Base-by-base conservation (phyloP, 495 filamentous ascomycete species). In the Talaromyces adpressus region DNA sequence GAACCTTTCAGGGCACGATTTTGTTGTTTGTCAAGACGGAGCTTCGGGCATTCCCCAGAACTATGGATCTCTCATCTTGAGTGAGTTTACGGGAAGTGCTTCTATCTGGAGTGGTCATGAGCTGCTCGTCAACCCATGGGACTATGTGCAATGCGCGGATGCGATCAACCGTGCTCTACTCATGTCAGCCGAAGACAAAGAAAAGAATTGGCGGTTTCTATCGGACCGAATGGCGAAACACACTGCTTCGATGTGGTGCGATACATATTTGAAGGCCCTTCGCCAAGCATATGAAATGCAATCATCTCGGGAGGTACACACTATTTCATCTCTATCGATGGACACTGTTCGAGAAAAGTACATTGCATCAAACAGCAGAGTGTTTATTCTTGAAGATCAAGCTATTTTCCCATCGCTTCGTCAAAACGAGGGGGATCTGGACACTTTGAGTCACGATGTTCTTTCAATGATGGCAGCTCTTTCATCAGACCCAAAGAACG, bases 31-130 rank as follows among this genome's bases (percentile, higher is more conserved):
- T 66, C 92, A 96, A 75, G 92, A 95, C 69, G 90, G 90, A 22
- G 79, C 79, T 64, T 69, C 73, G 45, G 72, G 70, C 36, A 77
- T 83, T 16, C 78, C 84, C 29, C 90, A 89, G 73, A 89, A 87
- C 69, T 84, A 92, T 73, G 90, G 90, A 7, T 91, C 91, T 2
- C 80, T 96, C 57, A 96, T 97, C 66, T 78, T 97, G 14, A 93
- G 89, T 64, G 93, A 97, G 72, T 97, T 97, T 72, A 95, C 93
- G 12, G 93, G 93, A 41, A 94, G 90, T 68, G 87, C 92, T 8
- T 89, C 89, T 1, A 82, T 97, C 29, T 95, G 96, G 68, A 86
- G 85, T 11, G 84, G 85, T 25, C 82, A 88, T 60, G 77, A 77
- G 12, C 82, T 97, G 18, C 81, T 90, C 7, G 89, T 96, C 62